phyloP scores from a whole-genome alignment of 2,329 filamentous ascomycete species.

The Colletotrichum acutatum region DNA sequence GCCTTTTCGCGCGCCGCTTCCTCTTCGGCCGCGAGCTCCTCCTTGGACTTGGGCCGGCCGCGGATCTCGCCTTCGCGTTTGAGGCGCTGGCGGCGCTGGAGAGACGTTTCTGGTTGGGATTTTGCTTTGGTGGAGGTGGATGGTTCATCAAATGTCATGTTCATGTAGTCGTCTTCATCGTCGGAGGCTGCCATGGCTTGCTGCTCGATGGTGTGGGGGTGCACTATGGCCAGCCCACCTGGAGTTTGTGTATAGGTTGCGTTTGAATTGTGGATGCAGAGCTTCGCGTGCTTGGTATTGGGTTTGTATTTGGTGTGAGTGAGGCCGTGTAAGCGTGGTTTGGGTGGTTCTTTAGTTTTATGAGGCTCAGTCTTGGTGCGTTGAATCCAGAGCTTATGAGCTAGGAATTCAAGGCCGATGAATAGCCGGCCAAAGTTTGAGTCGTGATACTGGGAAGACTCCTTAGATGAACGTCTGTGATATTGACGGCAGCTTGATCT shows the following conservation, averaged over 20 bases:
- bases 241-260: neutral
- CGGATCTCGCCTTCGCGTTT: constrained; percentile 75
- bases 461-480: neutral
- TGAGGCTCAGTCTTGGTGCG: neutral
- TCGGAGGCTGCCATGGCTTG: constrained; percentile 51
- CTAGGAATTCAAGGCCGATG: neutral
- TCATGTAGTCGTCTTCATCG: constrained; percentile 96
- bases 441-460: neutral
- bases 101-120: constrained; percentile 58
- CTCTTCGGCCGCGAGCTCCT: constrained; percentile 81
- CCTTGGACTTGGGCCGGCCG: constrained; percentile 80
- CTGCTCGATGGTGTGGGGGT: neutral
- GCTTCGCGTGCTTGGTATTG: neutral
- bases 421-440: neutral
- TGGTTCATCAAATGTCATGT: constrained; percentile 85
- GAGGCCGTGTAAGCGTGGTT: neutral
- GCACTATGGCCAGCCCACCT: neutral
- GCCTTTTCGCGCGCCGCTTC: constrained; percentile 78
- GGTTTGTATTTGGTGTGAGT: neutral
- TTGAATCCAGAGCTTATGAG: neutral
- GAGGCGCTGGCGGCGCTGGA: constrained; percentile 64
- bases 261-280: too few relatives aligned
- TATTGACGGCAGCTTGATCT: neutral
- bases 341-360: neutral
- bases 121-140: constrained; percentile 62